These are phyloP conservation scores for Dionaea muscipula DNA, from an alignment of 179 eudicot genomes.

Conservation along the genomic window DNA sequence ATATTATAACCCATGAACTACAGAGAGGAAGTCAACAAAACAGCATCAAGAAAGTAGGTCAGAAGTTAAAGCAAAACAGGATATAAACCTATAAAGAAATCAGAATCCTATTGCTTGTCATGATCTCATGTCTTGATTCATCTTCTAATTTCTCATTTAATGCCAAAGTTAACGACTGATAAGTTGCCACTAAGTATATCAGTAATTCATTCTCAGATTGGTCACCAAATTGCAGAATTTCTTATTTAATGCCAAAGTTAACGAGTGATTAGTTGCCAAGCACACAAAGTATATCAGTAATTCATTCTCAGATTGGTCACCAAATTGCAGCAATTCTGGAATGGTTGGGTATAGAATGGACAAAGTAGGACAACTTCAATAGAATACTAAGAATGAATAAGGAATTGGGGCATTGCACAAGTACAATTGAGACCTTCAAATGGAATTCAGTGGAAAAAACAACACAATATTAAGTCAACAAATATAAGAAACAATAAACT, in stretches of 20 bases:
- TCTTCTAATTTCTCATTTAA: neutral
- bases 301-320: too few species aligned
- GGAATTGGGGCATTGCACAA: neutral
- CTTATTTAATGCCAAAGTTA: neutral
- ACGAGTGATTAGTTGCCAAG: too few species aligned
- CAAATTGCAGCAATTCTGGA: too few species aligned
- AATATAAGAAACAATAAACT: neutral
- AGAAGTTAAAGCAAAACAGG: too few species aligned
- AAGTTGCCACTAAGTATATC: too few species aligned
- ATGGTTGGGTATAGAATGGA: too few species aligned
- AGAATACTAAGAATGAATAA: neutral
- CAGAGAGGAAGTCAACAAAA: neutral
- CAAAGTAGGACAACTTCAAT: neutral
- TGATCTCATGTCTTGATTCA: too few species aligned
- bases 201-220: too few species aligned
- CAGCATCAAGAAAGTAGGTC: neutral
- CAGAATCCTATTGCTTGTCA: too few species aligned
- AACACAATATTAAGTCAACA: neutral
- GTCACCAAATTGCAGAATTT: neutral
- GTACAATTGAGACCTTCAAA: neutral
- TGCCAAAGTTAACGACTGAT: neutral
- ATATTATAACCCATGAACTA: slow-evolving; percentile 33
- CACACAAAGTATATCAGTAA: too few species aligned
- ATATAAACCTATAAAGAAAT: too few species aligned
- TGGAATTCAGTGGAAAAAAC: neutral